phyloP scores from a whole-genome alignment of 148 eudicot genomes.

The Camellia granthamiana region DNA sequence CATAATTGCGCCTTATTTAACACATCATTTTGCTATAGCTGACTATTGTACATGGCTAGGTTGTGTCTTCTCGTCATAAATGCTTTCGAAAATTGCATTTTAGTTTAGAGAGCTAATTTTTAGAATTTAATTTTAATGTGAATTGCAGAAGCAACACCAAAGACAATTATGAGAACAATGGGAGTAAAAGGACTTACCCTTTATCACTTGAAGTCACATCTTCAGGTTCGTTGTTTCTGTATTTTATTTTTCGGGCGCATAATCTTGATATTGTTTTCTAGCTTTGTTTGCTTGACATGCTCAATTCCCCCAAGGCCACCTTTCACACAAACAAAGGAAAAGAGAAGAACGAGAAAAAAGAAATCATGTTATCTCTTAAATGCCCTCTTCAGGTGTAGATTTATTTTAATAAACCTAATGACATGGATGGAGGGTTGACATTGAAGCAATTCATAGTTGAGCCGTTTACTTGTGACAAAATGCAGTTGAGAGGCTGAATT shows the following conservation, averaged over 20 bases:
- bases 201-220: constrained; percentile 80
- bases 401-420: too few relatives aligned
- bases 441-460: too few relatives aligned
- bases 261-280: neutral
- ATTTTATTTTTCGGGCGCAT: constrained; percentile 4
- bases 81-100: neutral
- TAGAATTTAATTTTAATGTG: neutral
- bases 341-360: neutral
- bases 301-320: neutral
- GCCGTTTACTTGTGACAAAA: too few relatives aligned
- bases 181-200: constrained; percentile 90
- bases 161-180: constrained; percentile 77
- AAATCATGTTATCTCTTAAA: neutral
- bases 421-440: too few relatives aligned
- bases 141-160: constrained; percentile 81
- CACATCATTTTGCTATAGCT: neutral
- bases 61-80: neutral
- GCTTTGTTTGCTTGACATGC: neutral
- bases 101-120: constrained; percentile 6
- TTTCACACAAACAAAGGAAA: neutral
- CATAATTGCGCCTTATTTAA: neutral
- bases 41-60: neutral
- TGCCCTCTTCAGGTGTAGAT: too few relatives aligned
- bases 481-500: too few relatives aligned
- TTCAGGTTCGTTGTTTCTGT: constrained; percentile 44